Conservation (phyloP, 2,329 filamentous ascomycete species). For the Fusarium kyushuense region DNA sequence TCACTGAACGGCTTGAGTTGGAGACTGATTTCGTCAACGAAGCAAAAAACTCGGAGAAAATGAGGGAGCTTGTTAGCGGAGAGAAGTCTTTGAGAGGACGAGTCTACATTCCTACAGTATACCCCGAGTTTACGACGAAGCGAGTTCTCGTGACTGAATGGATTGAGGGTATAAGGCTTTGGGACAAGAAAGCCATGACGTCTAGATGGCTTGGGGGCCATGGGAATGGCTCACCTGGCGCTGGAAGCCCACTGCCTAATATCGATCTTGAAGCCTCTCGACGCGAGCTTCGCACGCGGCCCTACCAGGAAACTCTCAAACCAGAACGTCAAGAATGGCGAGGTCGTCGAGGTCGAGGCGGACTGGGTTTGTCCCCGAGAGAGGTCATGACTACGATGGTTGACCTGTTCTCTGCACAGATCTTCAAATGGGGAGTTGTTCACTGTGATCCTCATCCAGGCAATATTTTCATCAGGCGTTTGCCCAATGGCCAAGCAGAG, state of each 20-base stretch:
- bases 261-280: slow-evolving; percentile 62
- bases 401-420: slow-evolving; percentile 95
- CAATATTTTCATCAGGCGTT: slow-evolving; percentile 93
- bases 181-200: slow-evolving; percentile 88
- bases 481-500: slow-evolving; percentile 84
- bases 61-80: slow-evolving; percentile 79
- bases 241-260: slow-evolving; percentile 70
- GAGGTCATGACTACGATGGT: slow-evolving; percentile 98
- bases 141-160: slow-evolving; percentile 95
- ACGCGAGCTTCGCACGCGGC: slow-evolving; percentile 62
- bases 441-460: slow-evolving; percentile 98
- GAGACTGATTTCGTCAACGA: slow-evolving; percentile 97
- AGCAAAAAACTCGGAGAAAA: slow-evolving; percentile 86
- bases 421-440: slow-evolving; percentile 95
- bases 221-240: slow-evolving; percentile 81
- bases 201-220: slow-evolving; percentile 82
- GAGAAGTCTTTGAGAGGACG: slow-evolving; percentile 82
- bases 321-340: slow-evolving; percentile 84
- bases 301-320: slow-evolving; percentile 74
- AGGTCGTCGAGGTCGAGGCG: slow-evolving; percentile 77
- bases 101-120: slow-evolving; percentile 90
- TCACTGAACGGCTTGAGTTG: slow-evolving; percentile 88
- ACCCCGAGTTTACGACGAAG: slow-evolving; percentile 82
- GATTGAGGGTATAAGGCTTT: slow-evolving; percentile 94
- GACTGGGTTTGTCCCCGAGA: slow-evolving; percentile 83